Percentiles rank a stretch among this genome's conserved stretches.
phyloP scores from a whole-genome alignment of 306 rosid genomes.

The Geum urbanum region DNA sequence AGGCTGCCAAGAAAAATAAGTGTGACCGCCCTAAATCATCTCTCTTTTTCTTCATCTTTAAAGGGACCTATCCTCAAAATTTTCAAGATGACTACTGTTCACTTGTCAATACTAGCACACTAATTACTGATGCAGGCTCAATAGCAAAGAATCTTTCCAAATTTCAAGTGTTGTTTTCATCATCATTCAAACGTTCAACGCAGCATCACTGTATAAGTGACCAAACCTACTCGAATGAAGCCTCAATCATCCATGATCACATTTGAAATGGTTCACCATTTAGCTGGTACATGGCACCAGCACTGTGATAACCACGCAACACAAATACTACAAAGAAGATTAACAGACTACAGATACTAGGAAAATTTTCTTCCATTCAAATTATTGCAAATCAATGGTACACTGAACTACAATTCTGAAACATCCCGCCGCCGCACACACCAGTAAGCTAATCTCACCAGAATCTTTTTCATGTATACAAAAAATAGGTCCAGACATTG shows the following conservation, averaged over 20 bases:
- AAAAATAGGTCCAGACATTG: slow-evolving; percentile 11
- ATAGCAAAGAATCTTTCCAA: background rate
- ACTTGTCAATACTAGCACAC: too few species aligned
- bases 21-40: background rate
- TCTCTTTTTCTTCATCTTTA: background rate
- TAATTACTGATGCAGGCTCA: too few species aligned
- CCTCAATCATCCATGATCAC: too few species aligned
- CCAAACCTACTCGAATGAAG: too few species aligned
- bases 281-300: background rate
- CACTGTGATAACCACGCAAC: background rate
- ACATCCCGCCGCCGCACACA: background rate
- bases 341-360: background rate
- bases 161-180: background rate
- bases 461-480: slow-evolving; percentile 12
- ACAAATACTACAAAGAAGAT: background rate
- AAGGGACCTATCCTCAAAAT: too few species aligned
- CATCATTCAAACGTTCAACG: background rate
- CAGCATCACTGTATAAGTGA: too few species aligned
- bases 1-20: background rate
- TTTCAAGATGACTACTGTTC: too few species aligned
- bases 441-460: slow-evolving; percentile 15
- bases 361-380: background rate
- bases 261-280: background rate
- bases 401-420: background rate
- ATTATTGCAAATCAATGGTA: slow-evolving; percentile 13